Evolutionary conservation across 2,329 filamentous ascomycete species (phyloP), one percentile per base, ranked within the genome.

Genomic region (Botrytis hyacinthi): DNA sequence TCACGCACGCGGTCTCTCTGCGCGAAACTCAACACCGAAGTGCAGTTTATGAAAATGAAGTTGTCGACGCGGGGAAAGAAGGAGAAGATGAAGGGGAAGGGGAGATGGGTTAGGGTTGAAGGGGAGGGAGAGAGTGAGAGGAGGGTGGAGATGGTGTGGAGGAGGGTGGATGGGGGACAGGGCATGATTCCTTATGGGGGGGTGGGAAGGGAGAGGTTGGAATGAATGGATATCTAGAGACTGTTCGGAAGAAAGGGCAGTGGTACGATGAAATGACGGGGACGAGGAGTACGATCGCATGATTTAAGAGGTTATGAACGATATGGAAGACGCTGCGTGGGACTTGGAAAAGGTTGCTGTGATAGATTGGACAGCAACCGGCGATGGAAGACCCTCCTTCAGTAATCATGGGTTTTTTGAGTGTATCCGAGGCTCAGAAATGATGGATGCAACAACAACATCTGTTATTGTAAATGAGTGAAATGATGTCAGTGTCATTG

Each of bases 101-200:
- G 71, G 32, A 61, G 65, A 40, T 72, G 71, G 71, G 40, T 72
- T 46, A 68, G 37, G 42, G n/a, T 72, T 35, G 70, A 72, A 40
- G 70, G 70, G 32, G 70, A 72, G 26, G 59, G 40, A 9, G 70
- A 72, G 51, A 54, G 29, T 22, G 70, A 72, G 62, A 72, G 48
- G 48, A 68, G 32, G 4, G 40, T 60, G 2, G 70, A 72, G 51
- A 60, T 72, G 70, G 62, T 72, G 22, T 72, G 70, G 70, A 72
- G 70, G 62, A 72, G 70, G 40, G 20, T 57, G 51, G 70, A 72
- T 72, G 70, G 70, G 5, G 62, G 42, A 1, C 70, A 68, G 70
- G 70, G 70, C 0, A 72, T 72, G 70, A 72, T 72, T 66, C 60
- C 70, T 66, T 72, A 40, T 42, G 70, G 70, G 9, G 70, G 70